Evolutionary conservation across 331 rosid species (phyloP), one percentile per base, ranked within the genome.

Genomic region (Rhamnella rubrinervis): DNA sequence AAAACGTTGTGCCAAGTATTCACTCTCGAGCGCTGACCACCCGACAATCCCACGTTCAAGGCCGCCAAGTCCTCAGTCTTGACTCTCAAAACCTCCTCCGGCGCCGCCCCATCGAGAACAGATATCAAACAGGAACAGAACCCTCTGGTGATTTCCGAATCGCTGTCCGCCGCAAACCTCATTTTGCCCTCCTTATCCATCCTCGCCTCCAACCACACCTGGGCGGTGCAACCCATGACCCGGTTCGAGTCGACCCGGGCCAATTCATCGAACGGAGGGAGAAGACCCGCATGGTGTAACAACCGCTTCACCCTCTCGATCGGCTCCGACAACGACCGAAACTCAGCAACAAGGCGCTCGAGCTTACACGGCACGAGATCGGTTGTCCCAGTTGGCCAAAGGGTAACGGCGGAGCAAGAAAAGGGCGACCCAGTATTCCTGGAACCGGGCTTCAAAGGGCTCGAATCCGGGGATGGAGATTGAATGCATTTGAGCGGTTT

Each of bases 171-270:
- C 5, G 66, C 70, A 55, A 95, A 69, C 39, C 88, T 76, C 85
- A 91, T 82, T 73, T 81, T 84, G 65, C 99, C 96, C 17, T 78
- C 87, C 18, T 23, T 25, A 49, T 86, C 97, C 49, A 91, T 53
- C 31, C 67, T 31, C 64, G 77, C 95, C 35, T 77, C 89, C 61
- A 89, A 77, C 99, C 99, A 95, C 7, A 95, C 99, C 82, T 73
- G 87, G 2, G 99, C 88, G 1, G 99, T 95, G 65, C 97, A 95
- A 1, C 99, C 99, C 99, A 95, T 95, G 19, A 95, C 96, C 75
- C 99, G 88, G 82, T 89, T 91, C 44, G 80, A 51, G 63, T 89
- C 93, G 8, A 83, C 82, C 63, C 85, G 85, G 6, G 47, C 75
- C 5, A 87, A 51, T 0, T 86, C 88, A 0, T 68, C 81, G 41